Evolutionary conservation across 2,329 filamentous ascomycete species (phyloP), one percentile per base, ranked within the genome.

Genomic region (Colletotrichum phormii): DNA sequence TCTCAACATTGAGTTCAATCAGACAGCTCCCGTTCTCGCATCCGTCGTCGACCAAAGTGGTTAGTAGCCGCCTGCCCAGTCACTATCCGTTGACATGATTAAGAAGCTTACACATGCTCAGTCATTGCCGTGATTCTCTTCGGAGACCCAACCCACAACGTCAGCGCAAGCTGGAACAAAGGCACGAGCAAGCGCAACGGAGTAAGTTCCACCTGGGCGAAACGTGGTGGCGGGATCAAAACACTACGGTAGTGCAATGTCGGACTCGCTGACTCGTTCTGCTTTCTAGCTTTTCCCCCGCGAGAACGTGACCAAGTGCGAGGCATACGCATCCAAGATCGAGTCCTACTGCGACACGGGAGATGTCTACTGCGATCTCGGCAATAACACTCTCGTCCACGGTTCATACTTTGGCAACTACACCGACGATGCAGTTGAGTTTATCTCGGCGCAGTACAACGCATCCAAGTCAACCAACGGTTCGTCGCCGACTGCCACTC

Each of bases 291-390:
- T 84, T 64, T 84, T 85, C 71, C 60, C 74, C 42, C 83, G 84
- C 54, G 76, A 78, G n/a, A 77, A 83, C 67, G 75, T 78, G 55
- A 78, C 76, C 46, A 75, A 77, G 15, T 85, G 84, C 77, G 77
- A 82, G 72, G 75, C 78, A 46, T 83, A 83, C 75, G 76, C 77
- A 66, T 73, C 79, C 75, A 80, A 80, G 42, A 75, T 85, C 57
- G 77, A 80, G 57, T 84, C 83, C 4, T 85, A 81, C 77, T 85
- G 84, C 77, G 84, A 85, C 77, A 79, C 74, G 0, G 83, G 83
- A 60, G 85, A 86, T 72, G 71, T 77, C 18, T 85, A 83, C 77
- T 85, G 83, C 75, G 83, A 82, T 75, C 3, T 53, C 8, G 84
- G 84, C 49, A 68, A 72, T 63, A 59, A 75, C 70, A 46, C 49